Evolutionary conservation across 208 protist genomes (phyloP).

Genomic region (Trypanosoma melophagium): DNA sequence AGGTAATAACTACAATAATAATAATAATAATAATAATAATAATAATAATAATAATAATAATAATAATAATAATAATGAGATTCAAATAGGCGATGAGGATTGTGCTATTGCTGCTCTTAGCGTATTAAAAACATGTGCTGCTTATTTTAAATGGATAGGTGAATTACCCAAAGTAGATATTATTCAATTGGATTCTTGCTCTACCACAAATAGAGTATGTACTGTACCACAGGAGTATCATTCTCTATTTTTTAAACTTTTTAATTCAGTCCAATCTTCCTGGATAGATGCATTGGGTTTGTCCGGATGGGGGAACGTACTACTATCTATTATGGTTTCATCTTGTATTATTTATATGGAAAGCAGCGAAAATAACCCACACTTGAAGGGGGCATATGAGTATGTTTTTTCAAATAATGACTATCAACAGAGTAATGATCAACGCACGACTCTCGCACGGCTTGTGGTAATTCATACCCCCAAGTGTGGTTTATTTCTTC

Average conservation of each 20-base stretch:
- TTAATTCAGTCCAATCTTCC: slow-evolving; percentile 9
- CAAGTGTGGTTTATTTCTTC: slow-evolving; percentile 21
- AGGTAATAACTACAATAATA: too few relatives aligned
- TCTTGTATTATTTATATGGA: slow-evolving; percentile 13
- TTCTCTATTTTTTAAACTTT: slow-evolving; percentile 8
- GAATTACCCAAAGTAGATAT: slow-evolving; percentile 12
- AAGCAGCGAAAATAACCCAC: not conserved
- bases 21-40: not conserved
- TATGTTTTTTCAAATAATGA: slow-evolving; percentile 18
- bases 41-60: not conserved
- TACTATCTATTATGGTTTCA: slow-evolving; percentile 24
- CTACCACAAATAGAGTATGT: not conserved
- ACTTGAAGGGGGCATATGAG: slow-evolving; percentile 3
- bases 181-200: slow-evolving; percentile 4
- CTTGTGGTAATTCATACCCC: slow-evolving; percentile 17
- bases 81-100: not conserved
- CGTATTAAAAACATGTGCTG: slow-evolving; percentile 23
- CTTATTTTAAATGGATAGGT: slow-evolving; percentile 17
- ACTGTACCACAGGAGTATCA: slow-evolving; percentile 12
- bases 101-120: slow-evolving; percentile 10
- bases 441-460: slow-evolving; percentile 2
- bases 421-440: not conserved
- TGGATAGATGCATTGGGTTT: slow-evolving; percentile 19
- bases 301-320: slow-evolving; percentile 14
- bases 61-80: not conserved